These are phyloP conservation scores for Acaromyces ingoldii DNA, from an alignment of 1,284 basidiomycete species.

Conservation along the genomic window DNA sequence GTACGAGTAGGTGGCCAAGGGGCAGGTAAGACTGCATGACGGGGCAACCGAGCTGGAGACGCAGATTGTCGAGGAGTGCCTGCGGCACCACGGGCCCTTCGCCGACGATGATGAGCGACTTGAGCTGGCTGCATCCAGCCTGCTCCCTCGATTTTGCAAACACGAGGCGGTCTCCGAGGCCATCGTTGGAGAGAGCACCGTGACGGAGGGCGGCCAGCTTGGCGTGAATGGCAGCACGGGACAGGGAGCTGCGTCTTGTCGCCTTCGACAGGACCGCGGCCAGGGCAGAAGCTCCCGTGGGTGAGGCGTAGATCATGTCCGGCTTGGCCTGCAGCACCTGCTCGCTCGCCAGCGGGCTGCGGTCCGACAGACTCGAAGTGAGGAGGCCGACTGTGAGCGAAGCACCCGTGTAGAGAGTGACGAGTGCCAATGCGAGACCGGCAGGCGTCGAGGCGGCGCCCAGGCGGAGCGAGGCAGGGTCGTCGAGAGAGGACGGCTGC, in stretches of 20 bases:
- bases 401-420: constrained; percentile 42
- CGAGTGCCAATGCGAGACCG: constrained; percentile 33
- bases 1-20: not conserved
- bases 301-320: constrained; percentile 35
- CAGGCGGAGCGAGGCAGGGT: constrained; percentile 1
- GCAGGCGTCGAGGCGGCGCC: constrained; percentile 11
- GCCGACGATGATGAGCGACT: constrained; percentile 19
- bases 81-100: constrained; percentile 28
- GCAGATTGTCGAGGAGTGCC: constrained; percentile 38
- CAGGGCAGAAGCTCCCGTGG: constrained; percentile 24
- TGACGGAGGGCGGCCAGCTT: constrained; percentile 38
- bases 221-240: constrained; percentile 14
- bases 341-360: constrained; percentile 14
- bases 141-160: constrained; percentile 15
- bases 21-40: constrained; percentile 43
- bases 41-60: constrained; percentile 37
- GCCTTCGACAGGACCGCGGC: constrained; percentile 22
- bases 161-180: constrained; percentile 27
- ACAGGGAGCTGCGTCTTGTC: constrained; percentile 17
- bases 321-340: constrained; percentile 14
- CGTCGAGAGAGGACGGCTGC: not conserved
- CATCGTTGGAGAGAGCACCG: constrained; percentile 20
- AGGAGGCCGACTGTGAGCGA: constrained; percentile 24
- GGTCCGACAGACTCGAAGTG: constrained; percentile 22
- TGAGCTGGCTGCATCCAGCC: constrained; percentile 16